phyloP scores from a whole-genome alignment of 1,284 basidiomycete species.

The Erythrobasidium hasegawianum region DNA sequence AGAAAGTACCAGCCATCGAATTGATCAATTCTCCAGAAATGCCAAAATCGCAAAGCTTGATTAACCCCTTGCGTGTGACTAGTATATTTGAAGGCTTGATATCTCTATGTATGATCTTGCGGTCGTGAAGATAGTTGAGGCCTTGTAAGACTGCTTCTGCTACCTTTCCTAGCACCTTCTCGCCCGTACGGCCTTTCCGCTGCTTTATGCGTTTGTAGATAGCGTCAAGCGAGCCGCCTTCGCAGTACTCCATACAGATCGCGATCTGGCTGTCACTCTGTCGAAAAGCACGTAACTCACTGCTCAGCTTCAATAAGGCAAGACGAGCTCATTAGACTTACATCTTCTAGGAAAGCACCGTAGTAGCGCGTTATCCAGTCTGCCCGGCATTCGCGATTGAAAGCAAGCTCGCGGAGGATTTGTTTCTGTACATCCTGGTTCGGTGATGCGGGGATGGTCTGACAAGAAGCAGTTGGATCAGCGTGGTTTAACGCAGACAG shows the following conservation, averaged over 20 bases:
- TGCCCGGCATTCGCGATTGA: conserved; percentile 79
- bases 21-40: conserved; percentile 98
- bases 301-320: too few species aligned
- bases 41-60: conserved; percentile 99
- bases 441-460: conserved; percentile 88
- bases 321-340: conserved; percentile 46
- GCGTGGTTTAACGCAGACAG: too few species aligned
- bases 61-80: conserved; percentile 84
- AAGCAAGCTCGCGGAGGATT: conserved; percentile 84
- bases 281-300: too few species aligned
- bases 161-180: conserved; percentile 85
- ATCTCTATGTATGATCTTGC: conserved; percentile 81
- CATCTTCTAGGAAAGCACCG: conserved; percentile 90
- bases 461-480: too few species aligned
- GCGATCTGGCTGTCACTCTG: conserved; percentile 76
- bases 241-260: conserved; percentile 91
- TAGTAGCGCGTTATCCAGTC: conserved; percentile 88
- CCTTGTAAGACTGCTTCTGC: conserved; percentile 89
- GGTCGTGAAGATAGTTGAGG: conserved; percentile 83
- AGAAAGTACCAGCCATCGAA: conserved; percentile 97
- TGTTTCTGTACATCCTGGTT: conserved; percentile 81
- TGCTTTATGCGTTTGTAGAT: conserved; percentile 81
- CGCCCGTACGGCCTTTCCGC: conserved; percentile 71
- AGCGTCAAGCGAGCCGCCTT: conserved; percentile 76
- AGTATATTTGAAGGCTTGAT: conserved; percentile 99